A percentile compares a stretch with the other conserved stretches of the same genome.
Conservation (phyloP, 225 moss, liverwort and hornwort species). For the Lunularia cruciata region DNA sequence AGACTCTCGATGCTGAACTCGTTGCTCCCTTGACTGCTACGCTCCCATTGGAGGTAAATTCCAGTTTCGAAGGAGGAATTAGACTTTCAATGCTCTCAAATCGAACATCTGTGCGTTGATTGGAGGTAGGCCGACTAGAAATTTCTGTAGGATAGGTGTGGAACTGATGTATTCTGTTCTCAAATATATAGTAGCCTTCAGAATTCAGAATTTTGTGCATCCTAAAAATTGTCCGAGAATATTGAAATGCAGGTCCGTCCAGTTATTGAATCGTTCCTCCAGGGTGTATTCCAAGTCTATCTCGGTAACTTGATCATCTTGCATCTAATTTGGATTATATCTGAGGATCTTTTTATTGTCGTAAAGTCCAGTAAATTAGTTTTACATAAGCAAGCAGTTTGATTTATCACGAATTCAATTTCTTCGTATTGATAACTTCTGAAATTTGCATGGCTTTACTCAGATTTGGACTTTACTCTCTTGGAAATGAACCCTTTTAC, state of each 20-base stretch:
- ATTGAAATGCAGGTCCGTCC: constrained; percentile 71
- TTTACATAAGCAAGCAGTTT: too few relatives aligned
- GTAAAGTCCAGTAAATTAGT: too few relatives aligned
- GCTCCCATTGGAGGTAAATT: constrained; percentile 73
- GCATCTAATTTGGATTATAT: too few relatives aligned
- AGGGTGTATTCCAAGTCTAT: constrained; percentile 74
- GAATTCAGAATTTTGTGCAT: too few relatives aligned
- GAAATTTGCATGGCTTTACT: not conserved
- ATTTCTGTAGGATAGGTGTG: too few relatives aligned
- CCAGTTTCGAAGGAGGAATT: too few relatives aligned
- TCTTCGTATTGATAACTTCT: constrained; percentile 7
- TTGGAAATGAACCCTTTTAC: constrained; percentile 99
- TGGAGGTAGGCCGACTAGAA: too few relatives aligned
- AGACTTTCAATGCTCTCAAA: too few relatives aligned
- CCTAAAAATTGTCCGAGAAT: too few relatives aligned
- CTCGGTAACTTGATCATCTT: constrained; percentile 41
- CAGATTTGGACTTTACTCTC: constrained; percentile 95
- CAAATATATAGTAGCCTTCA: too few relatives aligned
- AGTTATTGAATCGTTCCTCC: constrained; percentile 66
- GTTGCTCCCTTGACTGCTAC: constrained; percentile 90
- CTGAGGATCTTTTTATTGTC: not conserved
- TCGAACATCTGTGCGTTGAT: too few relatives aligned
- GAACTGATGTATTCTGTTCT: too few relatives aligned
- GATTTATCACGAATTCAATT: not conserved
- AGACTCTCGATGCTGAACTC: constrained; percentile 61